phyloP scores from a whole-genome alignment of 306 rosid species.

The Cicer bijugum region DNA sequence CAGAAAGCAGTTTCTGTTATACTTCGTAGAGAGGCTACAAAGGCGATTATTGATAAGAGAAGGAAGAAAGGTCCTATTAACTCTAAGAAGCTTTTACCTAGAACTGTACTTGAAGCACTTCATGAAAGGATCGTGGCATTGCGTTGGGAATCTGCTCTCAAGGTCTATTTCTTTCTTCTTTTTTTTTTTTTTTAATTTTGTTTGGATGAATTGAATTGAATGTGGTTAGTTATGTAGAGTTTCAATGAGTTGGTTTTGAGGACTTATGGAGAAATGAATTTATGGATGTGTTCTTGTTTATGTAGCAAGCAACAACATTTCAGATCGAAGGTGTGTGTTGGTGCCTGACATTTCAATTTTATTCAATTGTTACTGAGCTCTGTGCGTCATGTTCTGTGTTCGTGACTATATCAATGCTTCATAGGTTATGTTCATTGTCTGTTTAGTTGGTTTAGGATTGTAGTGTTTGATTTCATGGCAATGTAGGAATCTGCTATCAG shows the following conservation, averaged over 20 bases:
- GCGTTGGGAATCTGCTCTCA: slow-evolving; percentile 96
- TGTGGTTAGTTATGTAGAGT: not conserved
- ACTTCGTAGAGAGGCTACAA: slow-evolving; percentile 84
- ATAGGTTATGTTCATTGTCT: not conserved
- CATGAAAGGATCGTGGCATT: slow-evolving; percentile 76
- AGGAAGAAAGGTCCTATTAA: slow-evolving; percentile 71
- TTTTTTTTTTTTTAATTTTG: too few relatives aligned
- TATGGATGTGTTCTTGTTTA: not conserved
- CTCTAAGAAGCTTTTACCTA: slow-evolving; percentile 83
- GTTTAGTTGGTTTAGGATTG: not conserved
- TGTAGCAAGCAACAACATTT: too few relatives aligned
- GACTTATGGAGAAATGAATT: not conserved
- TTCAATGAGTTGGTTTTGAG: not conserved
- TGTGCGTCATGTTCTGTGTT: too few relatives aligned
- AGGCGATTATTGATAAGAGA: slow-evolving; percentile 76
- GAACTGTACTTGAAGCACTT: slow-evolving; percentile 85
- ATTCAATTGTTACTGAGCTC: too few relatives aligned
- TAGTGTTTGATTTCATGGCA: not conserved
- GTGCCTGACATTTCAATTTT: too few relatives aligned
- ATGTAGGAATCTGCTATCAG: slow-evolving; percentile 39
- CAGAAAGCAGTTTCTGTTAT: slow-evolving; percentile 84
- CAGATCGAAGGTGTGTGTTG: too few relatives aligned
- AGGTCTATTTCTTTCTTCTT: slow-evolving; percentile 48
- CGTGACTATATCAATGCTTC: too few relatives aligned
- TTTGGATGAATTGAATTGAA: slow-evolving; percentile 1